Percentiles rank a stretch among this genome's conserved stretches.
Conservation (phyloP, 148 eudicot genomes). For the Cornus controversa region DNA sequence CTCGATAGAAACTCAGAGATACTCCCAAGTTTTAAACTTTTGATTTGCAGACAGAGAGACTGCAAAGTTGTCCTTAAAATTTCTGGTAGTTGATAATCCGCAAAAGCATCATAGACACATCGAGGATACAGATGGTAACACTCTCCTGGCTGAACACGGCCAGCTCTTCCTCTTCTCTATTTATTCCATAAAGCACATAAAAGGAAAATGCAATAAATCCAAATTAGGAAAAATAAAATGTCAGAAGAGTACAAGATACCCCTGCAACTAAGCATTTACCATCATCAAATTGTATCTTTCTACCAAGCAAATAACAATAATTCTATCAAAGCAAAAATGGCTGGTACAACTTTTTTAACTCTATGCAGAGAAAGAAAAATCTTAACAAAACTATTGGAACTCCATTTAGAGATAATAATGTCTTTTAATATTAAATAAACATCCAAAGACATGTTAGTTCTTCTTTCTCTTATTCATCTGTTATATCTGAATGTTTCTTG, state of each 20-base stretch:
- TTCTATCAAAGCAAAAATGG: neutral
- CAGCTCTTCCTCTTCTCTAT: slow-evolving; percentile 99
- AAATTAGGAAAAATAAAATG: neutral
- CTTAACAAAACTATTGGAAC: neutral
- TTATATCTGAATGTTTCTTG: neutral
- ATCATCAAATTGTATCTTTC: neutral
- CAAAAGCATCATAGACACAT: slow-evolving; percentile 90
- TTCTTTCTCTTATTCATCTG: neutral
- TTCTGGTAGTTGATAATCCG: slow-evolving; percentile 94
- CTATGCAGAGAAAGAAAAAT: neutral
- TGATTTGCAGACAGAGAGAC: slow-evolving; percentile 94
- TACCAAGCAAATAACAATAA: neutral
- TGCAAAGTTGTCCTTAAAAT: slow-evolving; percentile 93
- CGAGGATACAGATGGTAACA: slow-evolving; percentile 95
- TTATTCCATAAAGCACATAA: slow-evolving; percentile 16
- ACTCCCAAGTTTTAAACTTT: slow-evolving; percentile 92
- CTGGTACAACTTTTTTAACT: neutral
- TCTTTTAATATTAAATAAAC: neutral
- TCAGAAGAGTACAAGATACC: neutral
- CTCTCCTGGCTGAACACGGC: slow-evolving; percentile 97
- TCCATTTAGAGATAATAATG: neutral
- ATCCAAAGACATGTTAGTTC: neutral
- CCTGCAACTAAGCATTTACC: neutral
- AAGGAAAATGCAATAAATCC: neutral
- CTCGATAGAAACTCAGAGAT: slow-evolving; percentile 85